Evolutionary conservation across 257 asterid genomes (phyloP).

Genomic region (Nyctanthes arbortristis): DNA sequence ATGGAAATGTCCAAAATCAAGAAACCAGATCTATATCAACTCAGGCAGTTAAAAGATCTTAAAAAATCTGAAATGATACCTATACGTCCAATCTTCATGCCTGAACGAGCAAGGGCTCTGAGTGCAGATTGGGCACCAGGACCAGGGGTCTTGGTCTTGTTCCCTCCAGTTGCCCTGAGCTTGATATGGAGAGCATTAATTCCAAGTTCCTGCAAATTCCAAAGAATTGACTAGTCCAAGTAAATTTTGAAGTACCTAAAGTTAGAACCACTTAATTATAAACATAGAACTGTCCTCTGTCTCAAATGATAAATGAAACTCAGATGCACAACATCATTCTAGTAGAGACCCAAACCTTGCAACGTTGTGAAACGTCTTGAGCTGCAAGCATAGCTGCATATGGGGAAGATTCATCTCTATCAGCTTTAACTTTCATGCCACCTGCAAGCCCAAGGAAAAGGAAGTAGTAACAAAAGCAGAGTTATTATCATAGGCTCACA

Average conservation of each 20-base stretch:
- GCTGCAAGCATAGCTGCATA: slow-evolving; percentile 99
- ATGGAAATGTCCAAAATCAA: neutral
- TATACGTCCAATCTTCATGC: slow-evolving; percentile 94
- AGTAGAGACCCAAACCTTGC: slow-evolving; percentile 57
- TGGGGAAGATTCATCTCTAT: slow-evolving; percentile 94
- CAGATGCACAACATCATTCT: neutral
- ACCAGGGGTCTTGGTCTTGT: slow-evolving; percentile 92
- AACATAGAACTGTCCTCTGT: too few relatives aligned
- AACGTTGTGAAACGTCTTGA: slow-evolving; percentile 80
- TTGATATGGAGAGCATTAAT: slow-evolving; percentile 83
- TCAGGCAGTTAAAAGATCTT: too few relatives aligned
- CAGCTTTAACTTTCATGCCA: slow-evolving; percentile 95
- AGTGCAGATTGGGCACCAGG: slow-evolving; percentile 97
- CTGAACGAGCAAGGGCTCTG: slow-evolving; percentile 91
- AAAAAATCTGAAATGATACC: slow-evolving; percentile 38
- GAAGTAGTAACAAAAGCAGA: neutral
- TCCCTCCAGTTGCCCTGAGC: slow-evolving; percentile 94
- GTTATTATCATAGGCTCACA: neutral
- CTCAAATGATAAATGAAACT: neutral
- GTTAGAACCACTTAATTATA: too few relatives aligned
- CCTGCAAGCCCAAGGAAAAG: slow-evolving; percentile 31
- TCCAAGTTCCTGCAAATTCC: slow-evolving; percentile 66
- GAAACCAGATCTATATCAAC: neutral
- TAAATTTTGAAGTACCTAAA: too few relatives aligned
- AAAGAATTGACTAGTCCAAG: neutral